phyloP scores from a whole-genome alignment of 345 rosid species.

The Alliaria petiolata region DNA sequence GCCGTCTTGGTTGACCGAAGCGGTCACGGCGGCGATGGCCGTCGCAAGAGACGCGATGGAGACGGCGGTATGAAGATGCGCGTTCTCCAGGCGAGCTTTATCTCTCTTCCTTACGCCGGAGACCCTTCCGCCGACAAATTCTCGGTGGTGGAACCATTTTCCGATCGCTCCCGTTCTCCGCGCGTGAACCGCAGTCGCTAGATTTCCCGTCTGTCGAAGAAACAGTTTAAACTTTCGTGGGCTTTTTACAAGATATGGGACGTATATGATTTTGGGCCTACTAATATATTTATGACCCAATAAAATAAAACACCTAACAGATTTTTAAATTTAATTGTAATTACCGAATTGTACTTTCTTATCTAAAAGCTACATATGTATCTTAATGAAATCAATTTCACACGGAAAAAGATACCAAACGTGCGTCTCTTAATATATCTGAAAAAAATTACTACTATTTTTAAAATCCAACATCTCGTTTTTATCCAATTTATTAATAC shows the following conservation, averaged over 20 bases:
- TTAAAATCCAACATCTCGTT: too few species aligned
- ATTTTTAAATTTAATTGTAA: too few species aligned
- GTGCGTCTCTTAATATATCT: too few species aligned
- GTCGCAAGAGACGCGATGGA: conserved; percentile 33
- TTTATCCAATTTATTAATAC: too few species aligned
- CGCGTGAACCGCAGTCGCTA: conserved; percentile 10
- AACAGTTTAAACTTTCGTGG: neutral
- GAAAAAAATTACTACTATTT: too few species aligned
- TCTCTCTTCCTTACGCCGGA: conserved; percentile 27
- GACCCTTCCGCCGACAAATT: conserved; percentile 10
- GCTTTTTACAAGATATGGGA: neutral
- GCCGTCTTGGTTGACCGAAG: conserved; percentile 19
- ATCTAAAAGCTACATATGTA: too few species aligned
- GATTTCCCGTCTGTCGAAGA: conserved; percentile 9
- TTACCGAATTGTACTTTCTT: too few species aligned
- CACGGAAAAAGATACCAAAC: too few species aligned
- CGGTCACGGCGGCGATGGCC: conserved; percentile 33
- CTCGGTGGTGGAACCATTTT: conserved; percentile 33
- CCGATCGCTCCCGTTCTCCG: conserved; percentile 28
- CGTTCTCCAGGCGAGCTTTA: conserved; percentile 28
- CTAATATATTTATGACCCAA: neutral
- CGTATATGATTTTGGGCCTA: neutral
- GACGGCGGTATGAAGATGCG: conserved; percentile 29
- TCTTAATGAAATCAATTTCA: too few species aligned
- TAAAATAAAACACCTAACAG: too few species aligned